These are phyloP conservation scores for Coemansia sp. DNA, from an alignment of 192 early-diverging fungal genomes.

Conservation along the genomic window DNA sequence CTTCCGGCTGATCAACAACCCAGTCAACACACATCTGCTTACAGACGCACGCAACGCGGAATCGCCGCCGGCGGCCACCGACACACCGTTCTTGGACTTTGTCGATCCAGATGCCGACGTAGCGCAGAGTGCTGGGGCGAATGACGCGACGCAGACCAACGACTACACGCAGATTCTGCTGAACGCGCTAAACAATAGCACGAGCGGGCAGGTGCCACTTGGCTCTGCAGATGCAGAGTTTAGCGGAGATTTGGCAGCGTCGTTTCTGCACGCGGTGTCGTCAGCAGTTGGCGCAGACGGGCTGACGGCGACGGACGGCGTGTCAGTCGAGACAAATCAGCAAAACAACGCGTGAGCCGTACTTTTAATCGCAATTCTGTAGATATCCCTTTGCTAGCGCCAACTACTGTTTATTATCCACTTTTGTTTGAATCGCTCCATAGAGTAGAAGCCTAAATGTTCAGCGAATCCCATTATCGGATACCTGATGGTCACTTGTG, in stretches of 20 bases:
- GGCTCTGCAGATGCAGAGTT: conserved; percentile 1
- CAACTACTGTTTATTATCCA: too few relatives aligned
- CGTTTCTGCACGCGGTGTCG: conserved; percentile 6
- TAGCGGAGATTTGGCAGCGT: neutral
- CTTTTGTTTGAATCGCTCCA: too few relatives aligned
- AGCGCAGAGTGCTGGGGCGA: neutral
- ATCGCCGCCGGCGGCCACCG: neutral
- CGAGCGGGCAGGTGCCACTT: neutral
- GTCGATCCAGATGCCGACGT: conserved; percentile 24
- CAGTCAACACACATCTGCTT: conserved; percentile 20
- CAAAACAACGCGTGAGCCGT: neutral
- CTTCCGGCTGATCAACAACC: conserved; percentile 13
- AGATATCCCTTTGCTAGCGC: neutral
- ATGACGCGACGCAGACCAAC: conserved; percentile 1
- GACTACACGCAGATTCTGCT: conserved; percentile 10
- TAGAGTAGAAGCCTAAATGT: too few relatives aligned
- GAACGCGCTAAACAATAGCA: neutral
- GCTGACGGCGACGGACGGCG: neutral
- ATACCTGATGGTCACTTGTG: too few relatives aligned
- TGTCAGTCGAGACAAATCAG: neutral
- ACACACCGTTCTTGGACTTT: conserved; percentile 46
- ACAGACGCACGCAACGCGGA: conserved; percentile 9
- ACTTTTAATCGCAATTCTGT: neutral
- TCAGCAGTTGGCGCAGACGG: neutral
- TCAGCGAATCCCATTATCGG: too few relatives aligned